Evolutionary conservation across 1,284 basidiomycete genomes (phyloP).

Genomic region (Austroboletus novae-zelandiae): DNA sequence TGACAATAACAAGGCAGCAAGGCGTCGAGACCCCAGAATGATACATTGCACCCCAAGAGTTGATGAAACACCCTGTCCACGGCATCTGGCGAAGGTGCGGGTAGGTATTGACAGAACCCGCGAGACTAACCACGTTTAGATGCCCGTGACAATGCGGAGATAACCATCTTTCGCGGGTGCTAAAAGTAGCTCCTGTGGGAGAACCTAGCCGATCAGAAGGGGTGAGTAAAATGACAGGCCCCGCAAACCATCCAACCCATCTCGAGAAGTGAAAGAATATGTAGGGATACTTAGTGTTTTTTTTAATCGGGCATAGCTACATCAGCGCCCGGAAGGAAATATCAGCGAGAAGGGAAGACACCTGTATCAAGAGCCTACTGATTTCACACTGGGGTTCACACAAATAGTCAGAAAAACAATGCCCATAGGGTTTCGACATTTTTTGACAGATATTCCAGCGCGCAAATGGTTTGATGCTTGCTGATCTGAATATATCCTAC

Average conservation of each 20-base stretch:
- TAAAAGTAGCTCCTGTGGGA: conserved; percentile 1
- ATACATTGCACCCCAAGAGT: background rate
- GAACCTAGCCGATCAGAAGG: conserved; percentile 3
- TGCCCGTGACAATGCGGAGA: conserved; percentile 19
- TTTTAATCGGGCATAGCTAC: too few species aligned
- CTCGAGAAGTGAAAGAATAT: conserved; percentile 7
- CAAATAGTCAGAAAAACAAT: background rate
- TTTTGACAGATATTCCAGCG: background rate
- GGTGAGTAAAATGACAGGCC: conserved; percentile 15
- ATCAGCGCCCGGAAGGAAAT: background rate
- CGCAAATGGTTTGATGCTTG: background rate
- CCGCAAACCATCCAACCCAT: conserved; percentile 20
- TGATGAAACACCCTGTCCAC: conserved; percentile 1
- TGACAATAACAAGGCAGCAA: background rate
- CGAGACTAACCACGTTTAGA: conserved; percentile 12
- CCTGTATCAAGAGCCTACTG: conserved; percentile 12
- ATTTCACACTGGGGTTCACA: conserved; percentile 2
- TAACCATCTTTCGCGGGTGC: conserved; percentile 20
- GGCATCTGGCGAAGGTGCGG: background rate
- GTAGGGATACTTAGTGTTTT: background rate
- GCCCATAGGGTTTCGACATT: background rate
- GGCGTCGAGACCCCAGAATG: background rate
- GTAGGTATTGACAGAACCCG: conserved; percentile 2
- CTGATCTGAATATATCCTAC: conserved; percentile 1
- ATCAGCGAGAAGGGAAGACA: background rate